Conservation (phyloP, 2,329 filamentous ascomycete genomes). For the Xylaria sp. region DNA sequence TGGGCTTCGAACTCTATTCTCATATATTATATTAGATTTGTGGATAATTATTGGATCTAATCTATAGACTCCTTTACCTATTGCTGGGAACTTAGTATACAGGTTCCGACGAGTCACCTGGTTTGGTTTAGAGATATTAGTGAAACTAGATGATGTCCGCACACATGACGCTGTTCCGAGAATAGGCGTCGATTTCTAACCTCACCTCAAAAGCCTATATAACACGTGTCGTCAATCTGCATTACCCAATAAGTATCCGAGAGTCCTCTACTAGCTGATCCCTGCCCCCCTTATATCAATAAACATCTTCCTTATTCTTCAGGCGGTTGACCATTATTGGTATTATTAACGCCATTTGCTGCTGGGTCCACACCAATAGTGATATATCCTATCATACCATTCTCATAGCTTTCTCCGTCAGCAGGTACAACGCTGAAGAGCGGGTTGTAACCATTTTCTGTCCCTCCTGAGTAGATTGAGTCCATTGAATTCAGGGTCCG, state of each 20-base stretch:
- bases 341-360: slow-evolving; percentile 4
- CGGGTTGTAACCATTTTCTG: slow-evolving; percentile 48
- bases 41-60: too few species aligned
- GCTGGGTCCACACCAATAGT: slow-evolving; percentile 51
- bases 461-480: slow-evolving; percentile 40
- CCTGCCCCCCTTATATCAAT: neutral
- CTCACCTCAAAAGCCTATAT: neutral
- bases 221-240: neutral
- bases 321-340: neutral
- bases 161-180: too few species aligned
- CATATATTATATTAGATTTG: too few species aligned
- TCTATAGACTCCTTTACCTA: too few species aligned
- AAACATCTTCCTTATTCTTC: neutral
- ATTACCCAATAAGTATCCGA: neutral
- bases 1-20: too few species aligned
- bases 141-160: too few species aligned
- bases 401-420: slow-evolving; percentile 51
- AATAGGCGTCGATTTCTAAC: too few species aligned
- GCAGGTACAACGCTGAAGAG: slow-evolving; percentile 49
- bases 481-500: slow-evolving; percentile 50
- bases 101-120: too few species aligned
- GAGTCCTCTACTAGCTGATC: neutral
- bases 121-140: too few species aligned
- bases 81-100: too few species aligned
- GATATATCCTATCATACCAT: slow-evolving; percentile 53